Percentiles rank a stretch among this genome's conserved stretches.
Evolutionary conservation across 225 moss, liverwort and hornwort genomes (phyloP).

Genomic region (Sphagnum tenellum): DNA sequence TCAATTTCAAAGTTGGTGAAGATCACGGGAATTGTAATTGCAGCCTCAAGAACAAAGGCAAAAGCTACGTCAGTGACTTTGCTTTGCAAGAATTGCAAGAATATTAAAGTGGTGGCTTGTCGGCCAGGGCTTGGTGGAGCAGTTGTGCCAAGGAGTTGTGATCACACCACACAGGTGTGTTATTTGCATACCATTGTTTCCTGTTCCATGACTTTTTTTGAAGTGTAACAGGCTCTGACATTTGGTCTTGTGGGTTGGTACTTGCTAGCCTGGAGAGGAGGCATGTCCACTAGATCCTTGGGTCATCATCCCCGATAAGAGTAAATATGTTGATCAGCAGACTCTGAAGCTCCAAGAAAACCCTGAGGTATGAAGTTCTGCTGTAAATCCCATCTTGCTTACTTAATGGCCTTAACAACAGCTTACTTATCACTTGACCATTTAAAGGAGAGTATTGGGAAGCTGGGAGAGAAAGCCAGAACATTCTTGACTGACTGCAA

Average conservation of each 20-base stretch:
- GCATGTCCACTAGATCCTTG: constrained; percentile 84
- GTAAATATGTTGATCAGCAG: constrained; percentile 96
- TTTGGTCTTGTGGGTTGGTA: constrained; percentile 7
- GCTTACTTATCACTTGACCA: too few relatives aligned
- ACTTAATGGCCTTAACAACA: not conserved
- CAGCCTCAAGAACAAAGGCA: constrained; percentile 89
- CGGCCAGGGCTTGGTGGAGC: constrained; percentile 94
- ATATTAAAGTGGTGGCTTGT: constrained; percentile 72
- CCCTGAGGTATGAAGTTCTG: constrained; percentile 53
- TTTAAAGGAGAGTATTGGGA: too few relatives aligned
- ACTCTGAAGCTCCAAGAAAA: constrained; percentile 97
- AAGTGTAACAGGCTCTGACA: too few relatives aligned
- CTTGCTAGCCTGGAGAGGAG: constrained; percentile 79
- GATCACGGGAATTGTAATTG: constrained; percentile 79
- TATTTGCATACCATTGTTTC: not conserved
- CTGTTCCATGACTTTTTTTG: not conserved
- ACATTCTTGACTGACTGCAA: too few relatives aligned
- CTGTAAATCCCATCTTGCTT: not conserved
- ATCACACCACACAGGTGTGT: constrained; percentile 68
- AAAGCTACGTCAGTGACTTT: constrained; percentile 87
- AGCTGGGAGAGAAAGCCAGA: too few relatives aligned
- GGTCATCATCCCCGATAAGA: constrained; percentile 79
- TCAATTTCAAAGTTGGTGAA: constrained; percentile 84
- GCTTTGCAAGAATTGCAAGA: constrained; percentile 92
- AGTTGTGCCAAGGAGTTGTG: constrained; percentile 94